phyloP scores from a whole-genome alignment of 176 grass and related monocot genomes.

The Chloris gayana region DNA sequence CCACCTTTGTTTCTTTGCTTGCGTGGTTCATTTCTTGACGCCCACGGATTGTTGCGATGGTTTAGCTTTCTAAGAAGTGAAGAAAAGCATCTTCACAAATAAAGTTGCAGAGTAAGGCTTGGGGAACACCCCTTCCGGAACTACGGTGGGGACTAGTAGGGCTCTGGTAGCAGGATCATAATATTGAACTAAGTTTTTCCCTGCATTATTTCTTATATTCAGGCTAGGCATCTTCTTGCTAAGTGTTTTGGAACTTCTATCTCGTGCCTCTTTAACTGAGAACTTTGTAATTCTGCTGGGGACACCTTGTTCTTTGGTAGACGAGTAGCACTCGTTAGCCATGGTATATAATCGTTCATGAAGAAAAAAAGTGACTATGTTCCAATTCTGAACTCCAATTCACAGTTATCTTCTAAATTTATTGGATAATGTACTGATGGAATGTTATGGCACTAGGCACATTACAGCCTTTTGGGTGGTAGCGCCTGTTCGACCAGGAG shows the following conservation, averaged over 20 bases:
- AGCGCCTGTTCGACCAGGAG: not conserved
- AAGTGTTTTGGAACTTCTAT: not conserved
- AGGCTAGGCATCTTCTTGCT: not conserved
- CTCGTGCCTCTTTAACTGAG: not conserved
- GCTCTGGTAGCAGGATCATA: constrained; percentile 4
- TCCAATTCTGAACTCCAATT: not conserved
- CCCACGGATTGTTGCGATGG: constrained; percentile 2
- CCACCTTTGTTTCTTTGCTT: constrained; percentile 1
- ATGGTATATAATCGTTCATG: not conserved
- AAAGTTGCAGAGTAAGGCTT: constrained; percentile 35
- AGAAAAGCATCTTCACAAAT: constrained; percentile 19
- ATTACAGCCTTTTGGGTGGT: not conserved
- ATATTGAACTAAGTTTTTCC: constrained; percentile 14
- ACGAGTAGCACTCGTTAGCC: not conserved
- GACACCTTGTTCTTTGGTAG: not conserved
- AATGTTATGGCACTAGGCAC: constrained; percentile 6
- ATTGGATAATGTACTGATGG: not conserved
- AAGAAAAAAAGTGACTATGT: not conserved
- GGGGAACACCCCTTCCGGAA: constrained; percentile 9
- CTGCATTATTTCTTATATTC: not conserved
- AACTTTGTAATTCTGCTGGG: not conserved
- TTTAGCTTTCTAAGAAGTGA: constrained; percentile 15
- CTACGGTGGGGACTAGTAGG: not conserved
- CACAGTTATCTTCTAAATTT: not conserved
- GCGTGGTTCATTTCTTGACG: constrained; percentile 41